phyloP scores from a whole-genome alignment of 257 asterid genomes.

The Solanum boliviense region DNA sequence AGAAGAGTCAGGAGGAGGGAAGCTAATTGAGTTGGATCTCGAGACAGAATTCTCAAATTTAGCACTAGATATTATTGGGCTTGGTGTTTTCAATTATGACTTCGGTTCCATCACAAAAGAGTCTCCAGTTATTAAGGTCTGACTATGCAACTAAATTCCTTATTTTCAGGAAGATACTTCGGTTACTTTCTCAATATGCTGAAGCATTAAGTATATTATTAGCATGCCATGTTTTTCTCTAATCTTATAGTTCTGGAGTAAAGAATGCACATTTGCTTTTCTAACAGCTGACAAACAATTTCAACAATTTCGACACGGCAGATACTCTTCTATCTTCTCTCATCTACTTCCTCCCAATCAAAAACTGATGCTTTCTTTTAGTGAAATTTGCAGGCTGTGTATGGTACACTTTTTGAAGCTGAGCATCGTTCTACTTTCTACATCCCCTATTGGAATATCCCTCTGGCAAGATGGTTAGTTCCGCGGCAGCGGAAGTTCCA shows the following conservation, averaged over 20 bases:
- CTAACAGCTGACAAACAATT: not conserved
- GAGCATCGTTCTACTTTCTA: slow-evolving; percentile 98
- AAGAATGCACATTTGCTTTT: not conserved
- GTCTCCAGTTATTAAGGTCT: slow-evolving; percentile 93
- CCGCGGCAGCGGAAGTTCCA: slow-evolving; percentile 91
- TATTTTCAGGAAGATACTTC: not conserved
- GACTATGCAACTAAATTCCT: not conserved
- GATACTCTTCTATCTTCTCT: not conserved
- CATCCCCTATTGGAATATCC: slow-evolving; percentile 91
- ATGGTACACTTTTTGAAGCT: slow-evolving; percentile 96
- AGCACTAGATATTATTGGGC: slow-evolving; percentile 93
- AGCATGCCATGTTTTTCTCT: not conserved
- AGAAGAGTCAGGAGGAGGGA: slow-evolving; percentile 40
- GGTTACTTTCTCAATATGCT: not conserved
- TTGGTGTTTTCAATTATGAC: slow-evolving; percentile 87
- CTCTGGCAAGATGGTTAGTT: slow-evolving; percentile 77
- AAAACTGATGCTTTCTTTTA: not conserved
- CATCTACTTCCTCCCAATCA: not conserved
- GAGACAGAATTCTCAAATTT: slow-evolving; percentile 92
- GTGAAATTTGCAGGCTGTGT: slow-evolving; percentile 58
- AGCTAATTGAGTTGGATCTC: slow-evolving; percentile 60
- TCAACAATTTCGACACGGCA: not conserved
- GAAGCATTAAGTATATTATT: not conserved
- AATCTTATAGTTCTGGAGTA: not conserved
- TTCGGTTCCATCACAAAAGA: slow-evolving; percentile 93